Base-by-base conservation (phyloP, 2,329 filamentous ascomycete species). In the Didymella lethalis region DNA sequence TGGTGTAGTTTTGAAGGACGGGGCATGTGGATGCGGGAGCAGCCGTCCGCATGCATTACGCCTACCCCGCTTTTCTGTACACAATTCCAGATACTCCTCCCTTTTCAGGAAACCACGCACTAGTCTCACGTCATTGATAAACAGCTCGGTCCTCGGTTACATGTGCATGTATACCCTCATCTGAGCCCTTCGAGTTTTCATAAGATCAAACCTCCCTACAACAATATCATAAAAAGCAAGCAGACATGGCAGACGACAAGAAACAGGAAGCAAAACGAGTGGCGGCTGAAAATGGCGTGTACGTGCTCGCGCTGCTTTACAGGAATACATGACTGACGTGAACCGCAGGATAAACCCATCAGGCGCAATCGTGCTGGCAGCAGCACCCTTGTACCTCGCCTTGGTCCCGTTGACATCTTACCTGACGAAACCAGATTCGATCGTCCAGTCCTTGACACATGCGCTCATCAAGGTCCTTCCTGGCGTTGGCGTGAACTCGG, bases 401-500 rank as follows among this genome's bases (percentile, higher is more conserved):
- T 32, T 67, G 26, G 59, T 69, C 10, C 66, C 65, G 4, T 34
- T 65, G 16, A 69, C 66, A 1, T 63, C 66, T 0, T 67, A 57
- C 41, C 64, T 69, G 34, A 69, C 66, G 1, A 66, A 60, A n/a
- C 66, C 62, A 10, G 38, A 69, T 18, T 64, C 60, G 48, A 64
- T 69, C 12, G 57, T 48, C 3, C 66, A 67, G 34, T 67, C 65
- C 7, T 56, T 69, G 11, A 66, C 66, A 2, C 66, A 69, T 23
- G 66, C 66, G 0, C 43, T 69, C 0, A 65, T 69, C 41, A 69
- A 67, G 28, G 40, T 69, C 8, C 53, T 69, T 4, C 66, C 66
- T 1, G 66, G 66, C 1, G 61, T 69, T 5, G 60, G 54, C 4
- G 66, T 66, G 48, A 38, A 62, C 46, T 48, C 65, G 0, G 66